Percentiles rank a stretch among this genome's conserved stretches.
Conservation (phyloP, 164 flowering plant genomes). For the Aristolochia californica region DNA sequence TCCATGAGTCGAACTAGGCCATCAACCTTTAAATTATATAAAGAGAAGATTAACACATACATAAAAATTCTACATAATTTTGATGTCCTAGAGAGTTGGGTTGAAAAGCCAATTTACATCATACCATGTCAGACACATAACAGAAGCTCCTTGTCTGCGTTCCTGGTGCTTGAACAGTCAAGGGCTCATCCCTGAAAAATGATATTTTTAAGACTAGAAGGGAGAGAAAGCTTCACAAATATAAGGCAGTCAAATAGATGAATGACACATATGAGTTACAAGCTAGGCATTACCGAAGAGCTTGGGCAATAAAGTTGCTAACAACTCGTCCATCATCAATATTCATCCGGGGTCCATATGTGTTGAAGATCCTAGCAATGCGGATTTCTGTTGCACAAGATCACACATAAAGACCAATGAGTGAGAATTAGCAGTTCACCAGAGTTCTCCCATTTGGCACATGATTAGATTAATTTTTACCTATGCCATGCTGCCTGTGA, state of each 20-base stretch:
- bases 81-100: neutral
- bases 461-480: conserved; percentile 14
- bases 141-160: conserved; percentile 81
- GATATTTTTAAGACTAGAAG: neutral
- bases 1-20: conserved; percentile 80
- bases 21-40: conserved; percentile 39
- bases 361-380: conserved; percentile 75
- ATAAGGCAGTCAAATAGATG: neutral
- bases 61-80: neutral
- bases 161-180: conserved; percentile 72
- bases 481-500: conserved; percentile 82
- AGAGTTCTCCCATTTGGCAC: neutral
- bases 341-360: conserved; percentile 82
- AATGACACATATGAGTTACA: no score
- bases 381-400: conserved; percentile 39
- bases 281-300: conserved; percentile 36
- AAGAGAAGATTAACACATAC: neutral
- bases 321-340: conserved; percentile 90
- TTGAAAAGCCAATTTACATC: conserved; percentile 2
- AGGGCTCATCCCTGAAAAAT: conserved; percentile 36
- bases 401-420: neutral
- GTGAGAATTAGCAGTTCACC: no score
- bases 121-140: conserved; percentile 79
- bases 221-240: neutral
- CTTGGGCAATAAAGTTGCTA: conserved; percentile 85